Conservation (phyloP, 441 rosid species). For the Gossypium davidsonii region DNA sequence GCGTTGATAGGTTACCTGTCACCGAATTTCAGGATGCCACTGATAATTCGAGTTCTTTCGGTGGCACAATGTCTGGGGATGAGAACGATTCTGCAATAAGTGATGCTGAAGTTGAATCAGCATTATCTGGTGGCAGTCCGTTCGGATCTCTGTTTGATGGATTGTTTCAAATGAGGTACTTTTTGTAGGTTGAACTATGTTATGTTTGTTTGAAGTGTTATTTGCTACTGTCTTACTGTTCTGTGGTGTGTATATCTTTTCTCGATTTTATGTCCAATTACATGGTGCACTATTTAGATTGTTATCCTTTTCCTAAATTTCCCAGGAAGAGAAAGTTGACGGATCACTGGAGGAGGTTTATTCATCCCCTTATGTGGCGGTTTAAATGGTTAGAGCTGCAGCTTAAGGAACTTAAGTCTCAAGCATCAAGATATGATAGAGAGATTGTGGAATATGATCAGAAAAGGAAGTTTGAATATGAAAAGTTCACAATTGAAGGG, state of each 20-base stretch:
- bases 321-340: conserved; percentile 70
- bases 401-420: conserved; percentile 45
- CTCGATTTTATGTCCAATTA: background rate
- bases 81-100: conserved; percentile 29
- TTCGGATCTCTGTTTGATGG: conserved; percentile 20
- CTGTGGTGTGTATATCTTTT: background rate
- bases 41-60: conserved; percentile 75
- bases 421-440: conserved; percentile 53
- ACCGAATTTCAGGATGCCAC: conserved; percentile 35
- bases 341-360: conserved; percentile 73
- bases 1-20: conserved; percentile 12
- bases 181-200: background rate
- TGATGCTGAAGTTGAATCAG: conserved; percentile 74
- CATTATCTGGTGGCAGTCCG: conserved; percentile 19
- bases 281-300: background rate
- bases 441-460: conserved; percentile 42
- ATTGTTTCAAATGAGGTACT: conserved; percentile 18
- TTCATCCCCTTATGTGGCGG: conserved; percentile 74
- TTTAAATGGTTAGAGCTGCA: conserved; percentile 78
- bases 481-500: conserved; percentile 31
- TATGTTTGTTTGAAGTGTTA: background rate
- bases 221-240: background rate
- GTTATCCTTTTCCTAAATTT: conserved; percentile 12
- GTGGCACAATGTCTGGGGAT: conserved; percentile 44
- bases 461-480: conserved; percentile 38